Conservation (phyloP, 2,329 filamentous ascomycete genomes). For the Phaeosphaeriaceae sp. region DNA sequence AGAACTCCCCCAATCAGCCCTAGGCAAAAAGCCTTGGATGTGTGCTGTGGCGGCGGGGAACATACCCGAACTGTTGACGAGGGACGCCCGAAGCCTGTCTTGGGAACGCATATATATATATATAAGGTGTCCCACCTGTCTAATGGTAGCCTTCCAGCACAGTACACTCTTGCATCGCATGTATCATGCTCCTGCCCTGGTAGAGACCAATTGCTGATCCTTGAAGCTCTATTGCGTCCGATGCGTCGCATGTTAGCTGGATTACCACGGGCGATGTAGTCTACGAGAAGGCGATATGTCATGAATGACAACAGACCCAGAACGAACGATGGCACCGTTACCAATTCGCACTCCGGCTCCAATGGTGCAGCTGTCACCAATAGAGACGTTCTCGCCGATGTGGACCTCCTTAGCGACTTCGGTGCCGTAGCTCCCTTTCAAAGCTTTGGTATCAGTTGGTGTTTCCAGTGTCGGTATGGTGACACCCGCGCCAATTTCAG, state of each 20-base stretch:
- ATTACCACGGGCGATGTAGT: constrained; percentile 56
- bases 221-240: too few relatives aligned
- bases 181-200: too few relatives aligned
- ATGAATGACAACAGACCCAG: constrained; percentile 63
- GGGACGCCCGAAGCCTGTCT: too few relatives aligned
- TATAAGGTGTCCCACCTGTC: too few relatives aligned
- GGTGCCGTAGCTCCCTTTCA: constrained; percentile 75
- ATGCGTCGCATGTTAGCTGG: constrained; percentile 45
- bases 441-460: constrained; percentile 73
- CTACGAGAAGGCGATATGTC: constrained; percentile 55
- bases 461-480: constrained; percentile 80
- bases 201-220: too few relatives aligned
- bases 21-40: too few relatives aligned
- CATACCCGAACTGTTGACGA: too few relatives aligned
- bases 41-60: too few relatives aligned
- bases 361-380: constrained; percentile 68
- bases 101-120: too few relatives aligned
- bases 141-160: too few relatives aligned
- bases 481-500: constrained; percentile 76
- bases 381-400: constrained; percentile 76
- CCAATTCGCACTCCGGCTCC: constrained; percentile 62
- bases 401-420: constrained; percentile 75
- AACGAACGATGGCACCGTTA: constrained; percentile 59
- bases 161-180: too few relatives aligned
- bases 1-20: too few relatives aligned